Percentiles rank a stretch among this genome's conserved stretches.
Conservation (phyloP, 148 eudicot species). For the Salicornia ramosissima region DNA sequence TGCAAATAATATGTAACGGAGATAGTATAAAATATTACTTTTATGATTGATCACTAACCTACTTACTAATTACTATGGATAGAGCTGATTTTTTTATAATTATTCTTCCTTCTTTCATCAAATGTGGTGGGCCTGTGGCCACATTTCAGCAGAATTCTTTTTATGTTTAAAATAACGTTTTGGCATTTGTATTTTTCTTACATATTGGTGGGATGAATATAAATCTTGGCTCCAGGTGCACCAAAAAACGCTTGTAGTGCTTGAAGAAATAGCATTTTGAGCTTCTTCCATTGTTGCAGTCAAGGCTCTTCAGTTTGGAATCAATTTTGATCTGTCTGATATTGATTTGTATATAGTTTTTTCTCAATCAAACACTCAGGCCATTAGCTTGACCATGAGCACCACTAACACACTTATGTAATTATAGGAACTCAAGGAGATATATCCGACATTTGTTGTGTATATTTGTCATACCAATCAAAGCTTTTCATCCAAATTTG, state of each 20-base stretch:
- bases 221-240: slow-evolving; percentile 57
- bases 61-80: too few relatives aligned
- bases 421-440: not conserved
- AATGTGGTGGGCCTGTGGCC: too few relatives aligned
- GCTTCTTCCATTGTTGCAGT: slow-evolving; percentile 1
- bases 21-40: too few relatives aligned
- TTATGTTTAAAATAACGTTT: not conserved
- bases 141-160: too few relatives aligned
- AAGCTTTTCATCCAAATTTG: not conserved
- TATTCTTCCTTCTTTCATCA: too few relatives aligned
- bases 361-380: not conserved
- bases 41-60: too few relatives aligned
- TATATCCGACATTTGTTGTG: not conserved
- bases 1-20: too few relatives aligned
- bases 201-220: not conserved
- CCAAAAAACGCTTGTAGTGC: slow-evolving; percentile 72
- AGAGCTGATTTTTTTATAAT: too few relatives aligned
- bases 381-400: slow-evolving; percentile 8
- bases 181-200: not conserved
- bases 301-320: not conserved
- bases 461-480: not conserved
- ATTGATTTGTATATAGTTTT: slow-evolving; percentile 6
- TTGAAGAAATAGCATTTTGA: slow-evolving; percentile 87
- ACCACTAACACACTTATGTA: not conserved
- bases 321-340: slow-evolving; percentile 12